Base-by-base conservation (phyloP, 73 alveolate genomes). In the Uronychia setigera region DNA sequence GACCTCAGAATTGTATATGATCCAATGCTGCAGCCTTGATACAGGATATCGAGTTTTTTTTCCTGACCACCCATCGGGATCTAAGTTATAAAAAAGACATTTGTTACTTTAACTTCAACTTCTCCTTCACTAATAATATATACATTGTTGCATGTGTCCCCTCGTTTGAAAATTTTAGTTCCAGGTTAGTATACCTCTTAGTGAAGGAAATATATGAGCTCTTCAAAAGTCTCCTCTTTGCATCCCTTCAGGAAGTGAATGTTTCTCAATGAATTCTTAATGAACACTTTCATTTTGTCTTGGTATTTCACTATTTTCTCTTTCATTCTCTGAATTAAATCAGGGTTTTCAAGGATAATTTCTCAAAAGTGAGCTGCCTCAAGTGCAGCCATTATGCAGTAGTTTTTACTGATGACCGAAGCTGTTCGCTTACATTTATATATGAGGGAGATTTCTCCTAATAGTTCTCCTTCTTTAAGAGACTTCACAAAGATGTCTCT, bases 361-460 rank as follows among this genome's bases (percentile, higher is more conserved):
- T 78, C 85, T 26, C 32, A 1, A 33, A 78, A 78, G 58, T 30
- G 14, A 11, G 9, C 14, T 34, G 1, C 32, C 19, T 13, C 26
- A 32, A 78, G 25, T 34, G 35, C 33, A 78, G 85, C 85, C 74
- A 33, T 33, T 25, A 77, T 78, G 32, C 27, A 26, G 57, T 78
- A 78, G 57, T 78, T 78, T 32, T 19, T 26, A 14, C 58, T 11
- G 5, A 1, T 32, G 27, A 78, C 85, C 1, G 85, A 11, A 32
- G 85, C 85, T 33, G 85, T 78, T 19, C 85, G 1, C 14, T 60
- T 60, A 74, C 86, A 74, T 1, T 78, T 29, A 75, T 90, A 93
- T 13, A 97, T 85, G 46, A 97, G 90, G 46, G 99, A 97, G 29
- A 97, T 76, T 86, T 97, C 99, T 0, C 99, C 99, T 60, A 97